Conservation (phyloP, 495 filamentous ascomycete genomes). For the Rhypophila decipiens region DNA sequence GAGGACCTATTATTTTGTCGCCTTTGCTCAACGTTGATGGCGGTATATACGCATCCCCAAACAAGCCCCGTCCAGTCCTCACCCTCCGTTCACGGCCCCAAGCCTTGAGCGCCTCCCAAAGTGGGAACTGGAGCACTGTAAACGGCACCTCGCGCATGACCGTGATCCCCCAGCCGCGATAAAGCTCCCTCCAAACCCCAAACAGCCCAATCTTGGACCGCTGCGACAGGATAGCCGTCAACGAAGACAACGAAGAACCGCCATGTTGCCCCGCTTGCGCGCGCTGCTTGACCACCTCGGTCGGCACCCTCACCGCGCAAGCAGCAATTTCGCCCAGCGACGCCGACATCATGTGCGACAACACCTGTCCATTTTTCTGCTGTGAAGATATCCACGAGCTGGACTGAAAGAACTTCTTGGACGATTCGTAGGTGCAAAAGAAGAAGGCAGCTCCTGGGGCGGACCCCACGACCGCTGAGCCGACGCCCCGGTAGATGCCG, state of each 20-base stretch:
- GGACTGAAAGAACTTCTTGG: slow-evolving; percentile 53
- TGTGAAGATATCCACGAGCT: slow-evolving; percentile 24
- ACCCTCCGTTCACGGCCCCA: slow-evolving; percentile 34
- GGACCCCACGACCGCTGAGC: slow-evolving; percentile 73
- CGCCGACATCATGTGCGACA: slow-evolving; percentile 75
- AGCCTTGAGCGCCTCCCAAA: slow-evolving; percentile 89
- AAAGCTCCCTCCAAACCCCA: slow-evolving; percentile 74
- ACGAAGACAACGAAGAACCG: slow-evolving; percentile 51
- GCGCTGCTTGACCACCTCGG: slow-evolving; percentile 94
- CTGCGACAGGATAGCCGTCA: slow-evolving; percentile 62
- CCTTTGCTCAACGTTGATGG: slow-evolving; percentile 29
- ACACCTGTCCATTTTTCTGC: not conserved
- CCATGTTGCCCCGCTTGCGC: slow-evolving; percentile 76
- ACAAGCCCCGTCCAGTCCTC: slow-evolving; percentile 43
- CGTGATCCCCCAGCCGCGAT: slow-evolving; percentile 84
- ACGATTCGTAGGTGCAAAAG: slow-evolving; percentile 91
- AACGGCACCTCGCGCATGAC: slow-evolving; percentile 96
- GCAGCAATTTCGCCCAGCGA: slow-evolving; percentile 85
- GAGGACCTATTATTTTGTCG: no score
- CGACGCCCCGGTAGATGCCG: slow-evolving; percentile 67
- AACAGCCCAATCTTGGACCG: slow-evolving; percentile 33
- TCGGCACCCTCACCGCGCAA: slow-evolving; percentile 87
- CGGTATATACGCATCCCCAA: slow-evolving; percentile 13
- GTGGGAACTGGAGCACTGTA: slow-evolving; percentile 90
- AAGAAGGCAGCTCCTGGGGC: slow-evolving; percentile 97